Base-by-base conservation (phyloP, 495 filamentous ascomycete genomes). In the Elasticomyces elasticus region DNA sequence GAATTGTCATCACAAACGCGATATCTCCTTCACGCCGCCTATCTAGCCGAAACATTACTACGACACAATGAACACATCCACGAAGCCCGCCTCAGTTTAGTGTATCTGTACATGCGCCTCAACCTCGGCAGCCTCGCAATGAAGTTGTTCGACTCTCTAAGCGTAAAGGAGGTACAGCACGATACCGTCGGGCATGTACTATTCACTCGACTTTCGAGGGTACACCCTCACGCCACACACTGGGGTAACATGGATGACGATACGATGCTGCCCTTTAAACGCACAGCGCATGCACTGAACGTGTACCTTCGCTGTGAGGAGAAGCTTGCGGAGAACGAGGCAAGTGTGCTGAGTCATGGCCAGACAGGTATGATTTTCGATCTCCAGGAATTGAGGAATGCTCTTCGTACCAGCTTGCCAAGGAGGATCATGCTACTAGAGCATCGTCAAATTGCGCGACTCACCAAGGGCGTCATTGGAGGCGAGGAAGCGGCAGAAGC, bases 341-440 rank as follows among this genome's bases (percentile, higher is more conserved):
- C 58, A 7, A 35, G 44, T 19, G 50, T 57, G 11, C 48, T 61
- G n/a, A 30, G 11, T 24, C 49, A 52, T 22, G 41, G 49, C 13
- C 58, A 61, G 40, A 57, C 58, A 1, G 58, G 58, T 9, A 56
- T 61, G 52, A 4, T 62, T 10, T 60, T 59, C 24, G 60, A 62
- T 27, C 52, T 62, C 11, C 56, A 53, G 27, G 49, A 52, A 17
- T 24, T 62, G 44, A 28, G 56, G n/a, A 42, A 52, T 46, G 22
- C 17, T 7, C 44, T 62, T 22, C 35, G 52, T 10, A 28, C 7
- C 12, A 56, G 52, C 52, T 24, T 42, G 17, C 13, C 56, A 1
- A 24, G 52, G 19, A 26, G 56, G 2, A 41, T 62, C 13, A 49
- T 25, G 4, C 17, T 27, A 25, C 47, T 60, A 7, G 60, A 62